Evolutionary conservation across 306 rosid species (phyloP).

Genomic region (Castanopsis chinensis): DNA sequence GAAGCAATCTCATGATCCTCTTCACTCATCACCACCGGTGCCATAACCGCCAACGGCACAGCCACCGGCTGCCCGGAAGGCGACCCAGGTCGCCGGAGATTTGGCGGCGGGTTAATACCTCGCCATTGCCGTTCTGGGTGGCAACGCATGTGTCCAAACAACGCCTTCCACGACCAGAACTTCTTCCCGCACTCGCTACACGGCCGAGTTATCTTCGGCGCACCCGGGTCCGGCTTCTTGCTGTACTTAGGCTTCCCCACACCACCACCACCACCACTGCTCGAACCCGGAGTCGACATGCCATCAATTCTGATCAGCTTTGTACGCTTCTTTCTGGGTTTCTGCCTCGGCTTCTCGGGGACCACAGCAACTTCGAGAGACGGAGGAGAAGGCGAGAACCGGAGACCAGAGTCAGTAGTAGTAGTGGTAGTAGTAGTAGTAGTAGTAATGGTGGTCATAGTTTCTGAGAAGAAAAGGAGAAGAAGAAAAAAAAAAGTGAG

Average conservation of each 20-base stretch:
- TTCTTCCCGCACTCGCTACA: conserved; percentile 76
- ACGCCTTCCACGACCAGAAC: conserved; percentile 86
- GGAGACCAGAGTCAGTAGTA: background rate
- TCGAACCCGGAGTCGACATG: background rate
- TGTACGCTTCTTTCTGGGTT: conserved; percentile 44
- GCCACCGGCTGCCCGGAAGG: background rate
- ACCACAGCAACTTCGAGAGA: background rate
- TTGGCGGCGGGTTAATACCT: conserved; percentile 68
- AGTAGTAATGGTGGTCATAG: background rate
- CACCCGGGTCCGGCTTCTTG: conserved; percentile 31
- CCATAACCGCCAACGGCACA: background rate
- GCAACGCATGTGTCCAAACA: conserved; percentile 90
- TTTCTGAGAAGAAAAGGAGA: background rate
- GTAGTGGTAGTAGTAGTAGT: background rate
- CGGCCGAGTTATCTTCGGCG: conserved; percentile 42
- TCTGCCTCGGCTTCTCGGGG: conserved; percentile 11
- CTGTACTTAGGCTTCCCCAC: conserved; percentile 26
- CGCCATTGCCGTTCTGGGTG: conserved; percentile 94
- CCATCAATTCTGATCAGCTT: conserved; percentile 11
- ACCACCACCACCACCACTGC: background rate
- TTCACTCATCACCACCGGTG: conserved; percentile 5
- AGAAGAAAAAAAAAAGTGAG: background rate
- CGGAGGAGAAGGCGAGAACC: background rate
- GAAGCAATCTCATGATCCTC: conserved; percentile 67
- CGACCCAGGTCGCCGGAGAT: conserved; percentile 3